Evolutionary conservation across 2,329 filamentous ascomycete species (phyloP).

Genomic region (Cladosporium austrohemisphaericum): DNA sequence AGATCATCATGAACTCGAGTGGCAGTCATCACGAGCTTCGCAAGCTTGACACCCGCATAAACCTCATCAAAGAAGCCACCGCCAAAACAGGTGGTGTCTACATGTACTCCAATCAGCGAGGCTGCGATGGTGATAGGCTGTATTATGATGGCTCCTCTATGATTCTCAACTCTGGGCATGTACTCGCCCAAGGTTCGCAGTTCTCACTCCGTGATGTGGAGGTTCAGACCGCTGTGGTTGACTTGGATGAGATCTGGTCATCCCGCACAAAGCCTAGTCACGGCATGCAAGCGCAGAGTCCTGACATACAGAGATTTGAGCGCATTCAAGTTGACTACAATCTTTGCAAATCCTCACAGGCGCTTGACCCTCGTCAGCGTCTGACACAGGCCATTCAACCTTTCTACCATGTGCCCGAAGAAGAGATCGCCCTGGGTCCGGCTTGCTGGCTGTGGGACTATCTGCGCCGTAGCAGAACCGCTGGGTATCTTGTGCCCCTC

Average conservation of each 20-base stretch:
- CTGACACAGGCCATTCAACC: slow-evolving; percentile 47
- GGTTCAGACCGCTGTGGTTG: slow-evolving; percentile 54
- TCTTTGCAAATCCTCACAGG: slow-evolving; percentile 30
- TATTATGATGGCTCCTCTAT: slow-evolving; percentile 61
- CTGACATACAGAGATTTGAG: slow-evolving; percentile 44
- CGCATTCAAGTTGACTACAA: slow-evolving; percentile 44
- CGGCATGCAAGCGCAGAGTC: slow-evolving; percentile 54
- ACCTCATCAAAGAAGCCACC: slow-evolving; percentile 64
- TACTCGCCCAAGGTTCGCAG: slow-evolving; percentile 63
- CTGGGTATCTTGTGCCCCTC: slow-evolving; percentile 57
- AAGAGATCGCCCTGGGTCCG: slow-evolving; percentile 63
- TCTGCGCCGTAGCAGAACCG: slow-evolving; percentile 48
- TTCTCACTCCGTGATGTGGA: slow-evolving; percentile 59
- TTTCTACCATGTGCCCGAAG: slow-evolving; percentile 59
- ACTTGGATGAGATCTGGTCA: slow-evolving; percentile 65
- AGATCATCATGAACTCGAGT: slow-evolving; percentile 58
- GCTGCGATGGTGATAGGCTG: slow-evolving; percentile 58
- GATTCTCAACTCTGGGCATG: slow-evolving; percentile 60
- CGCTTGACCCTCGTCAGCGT: slow-evolving; percentile 28
- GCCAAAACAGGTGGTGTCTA: slow-evolving; percentile 59
- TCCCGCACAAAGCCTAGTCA: slow-evolving; percentile 56
- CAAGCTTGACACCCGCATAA: slow-evolving; percentile 60
- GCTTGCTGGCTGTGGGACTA: slow-evolving; percentile 68
- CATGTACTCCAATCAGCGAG: slow-evolving; percentile 59
- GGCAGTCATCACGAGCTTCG: slow-evolving; percentile 65